Base-by-base conservation (phyloP, 2,329 filamentous ascomycete species). In the Pestalotiopsis sp. region DNA sequence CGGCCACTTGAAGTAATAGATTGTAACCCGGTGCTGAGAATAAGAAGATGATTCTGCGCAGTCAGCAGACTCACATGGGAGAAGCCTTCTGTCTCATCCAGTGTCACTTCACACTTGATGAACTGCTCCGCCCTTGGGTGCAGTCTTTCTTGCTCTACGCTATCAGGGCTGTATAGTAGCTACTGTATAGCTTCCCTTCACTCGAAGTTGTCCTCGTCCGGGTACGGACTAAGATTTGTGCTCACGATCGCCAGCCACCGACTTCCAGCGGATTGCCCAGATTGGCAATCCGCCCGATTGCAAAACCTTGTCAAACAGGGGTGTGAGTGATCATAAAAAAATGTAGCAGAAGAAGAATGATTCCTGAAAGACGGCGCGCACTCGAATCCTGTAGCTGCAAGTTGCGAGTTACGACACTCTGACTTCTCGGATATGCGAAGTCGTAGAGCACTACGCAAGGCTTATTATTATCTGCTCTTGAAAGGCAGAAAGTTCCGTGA, bases 221-320 rank as follows among this genome's bases (percentile, higher is more conserved):
- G 36, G 59, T 31, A 62, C 59, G 36, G 59, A 39, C 59, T 39
- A 39, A 41, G 27, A 39, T 39, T 62, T 62, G 59, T 36, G 57
- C 23, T 52, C 5, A 20, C 39, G 38, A 64, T 52, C 41, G 38
- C 61, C 61, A 64, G 61, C 38, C 61, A 64, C 61, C 38, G n/a
- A 49, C 17, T 62, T 64, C 39, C 41, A 45, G 39, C 61, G 61
- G 61, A 52, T 64, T 64, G 38, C 61, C 61, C 25, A 64, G 38
- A 13, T 64, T 25, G 61, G 61, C 11, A 64, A 39, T 64, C 38
- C 61, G 38, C 4, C 38, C 61, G 61, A 64, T 39, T 39, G 20
- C 45, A 52, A 52, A 52, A 17, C 45, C 41, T 17, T 52, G 45
- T 52, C 45, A n/a, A 52, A 52, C 45, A 52, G n/a, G 45, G 45